A percentile compares a stretch with the other conserved stretches of the same genome.
Evolutionary conservation across 352 stramenopile genomes (phyloP).

Genomic region (Globisporangium paddicum): DNA sequence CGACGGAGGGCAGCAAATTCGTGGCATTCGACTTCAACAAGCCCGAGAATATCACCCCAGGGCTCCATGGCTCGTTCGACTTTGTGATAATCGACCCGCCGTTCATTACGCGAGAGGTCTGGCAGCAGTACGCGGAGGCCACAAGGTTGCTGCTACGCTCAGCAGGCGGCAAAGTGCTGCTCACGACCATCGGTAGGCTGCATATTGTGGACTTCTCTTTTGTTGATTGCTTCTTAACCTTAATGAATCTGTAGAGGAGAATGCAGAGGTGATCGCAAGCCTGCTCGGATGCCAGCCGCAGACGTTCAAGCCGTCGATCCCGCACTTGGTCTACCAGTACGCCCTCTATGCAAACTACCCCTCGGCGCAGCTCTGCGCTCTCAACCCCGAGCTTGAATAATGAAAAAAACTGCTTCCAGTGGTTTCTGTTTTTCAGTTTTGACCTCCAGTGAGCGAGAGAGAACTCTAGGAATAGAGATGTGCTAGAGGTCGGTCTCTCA

Average conservation of each 20-base stretch:
- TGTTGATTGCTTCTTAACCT: too few relatives aligned
- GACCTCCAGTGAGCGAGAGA: not conserved
- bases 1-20: conserved; percentile 50
- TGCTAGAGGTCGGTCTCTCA: not conserved
- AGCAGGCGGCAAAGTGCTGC: conserved; percentile 65
- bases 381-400: conserved; percentile 72
- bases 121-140: conserved; percentile 82
- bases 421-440: conserved; percentile 2
- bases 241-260: conserved; percentile 80
- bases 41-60: conserved; percentile 52
- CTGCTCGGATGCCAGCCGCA: conserved; percentile 69
- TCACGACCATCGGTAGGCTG: conserved; percentile 85
- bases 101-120: conserved; percentile 94
- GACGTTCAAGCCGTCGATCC: conserved; percentile 88
- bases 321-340: conserved; percentile 96
- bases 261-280: conserved; percentile 77
- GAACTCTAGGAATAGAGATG: not conserved
- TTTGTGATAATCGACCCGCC: conserved; percentile 93
- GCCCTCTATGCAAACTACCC: conserved; percentile 90
- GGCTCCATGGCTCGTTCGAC: conserved; percentile 74
- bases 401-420: not conserved
- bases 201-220: too few relatives aligned
- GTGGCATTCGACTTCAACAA: conserved; percentile 91
- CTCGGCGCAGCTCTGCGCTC: conserved; percentile 41
- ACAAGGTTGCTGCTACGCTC: conserved; percentile 55